Evolutionary conservation across 2,329 filamentous ascomycete genomes (phyloP).

Genomic region (Ceratocystis cacaofunesta): DNA sequence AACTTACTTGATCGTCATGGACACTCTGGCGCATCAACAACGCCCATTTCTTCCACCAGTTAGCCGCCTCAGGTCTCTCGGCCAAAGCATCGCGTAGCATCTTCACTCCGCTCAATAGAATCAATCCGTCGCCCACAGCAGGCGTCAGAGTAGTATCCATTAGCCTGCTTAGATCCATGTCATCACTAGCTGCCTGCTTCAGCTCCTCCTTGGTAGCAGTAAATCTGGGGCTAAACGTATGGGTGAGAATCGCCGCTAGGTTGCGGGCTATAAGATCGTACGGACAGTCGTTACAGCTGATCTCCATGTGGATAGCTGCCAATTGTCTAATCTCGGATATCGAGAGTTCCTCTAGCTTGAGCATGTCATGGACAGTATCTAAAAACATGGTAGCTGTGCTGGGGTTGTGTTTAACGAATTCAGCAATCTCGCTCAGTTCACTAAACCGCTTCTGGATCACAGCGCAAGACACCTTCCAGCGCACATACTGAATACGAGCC

Average conservation of each 20-base stretch:
- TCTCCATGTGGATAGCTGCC: constrained; percentile 4
- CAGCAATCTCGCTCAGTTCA: not conserved
- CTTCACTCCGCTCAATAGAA: constrained; percentile 15
- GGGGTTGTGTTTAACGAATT: constrained; percentile 6
- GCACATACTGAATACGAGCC: constrained; percentile 15
- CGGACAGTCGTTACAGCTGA: constrained; percentile 9
- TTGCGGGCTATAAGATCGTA: constrained; percentile 13
- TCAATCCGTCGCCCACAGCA: constrained; percentile 8
- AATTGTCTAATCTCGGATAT: constrained; percentile 8
- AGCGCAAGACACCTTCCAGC: constrained; percentile 9
- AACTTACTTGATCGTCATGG: constrained; percentile 33
- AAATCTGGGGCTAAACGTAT: constrained; percentile 14
- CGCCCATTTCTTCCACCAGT: constrained; percentile 30
- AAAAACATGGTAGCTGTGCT: constrained; percentile 13
- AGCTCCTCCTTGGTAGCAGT: not conserved
- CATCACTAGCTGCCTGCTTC: constrained; percentile 1
- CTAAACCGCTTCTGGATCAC: constrained; percentile 6
- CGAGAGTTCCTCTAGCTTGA: constrained; percentile 8
- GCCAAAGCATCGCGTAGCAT: constrained; percentile 13
- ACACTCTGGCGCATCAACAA: constrained; percentile 35
- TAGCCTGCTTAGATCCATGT: constrained; percentile 6
- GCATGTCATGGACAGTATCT: constrained; percentile 9
- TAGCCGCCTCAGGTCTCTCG: not conserved
- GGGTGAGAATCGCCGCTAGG: constrained; percentile 12
- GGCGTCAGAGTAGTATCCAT: constrained; percentile 12